Evolutionary conservation across 148 eudicot species (phyloP), one percentile per base, ranked within the genome.

Genomic region (Gaultheria prostrata): DNA sequence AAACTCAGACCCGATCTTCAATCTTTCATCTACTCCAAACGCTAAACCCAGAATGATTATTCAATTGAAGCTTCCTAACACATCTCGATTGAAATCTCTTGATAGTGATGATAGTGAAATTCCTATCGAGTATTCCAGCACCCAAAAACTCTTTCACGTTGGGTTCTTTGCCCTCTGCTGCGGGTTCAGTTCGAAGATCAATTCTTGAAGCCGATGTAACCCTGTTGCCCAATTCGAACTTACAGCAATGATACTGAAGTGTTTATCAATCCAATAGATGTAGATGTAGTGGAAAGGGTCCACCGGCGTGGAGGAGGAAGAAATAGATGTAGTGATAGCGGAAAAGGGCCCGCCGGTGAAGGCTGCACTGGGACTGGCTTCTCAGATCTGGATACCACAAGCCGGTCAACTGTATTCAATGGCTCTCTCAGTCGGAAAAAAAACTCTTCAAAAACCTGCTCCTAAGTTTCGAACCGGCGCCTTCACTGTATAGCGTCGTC

Each of bases 91-190:
- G 26, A 82, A 82, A 69, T 26, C 84, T 30, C 61, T 76, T 11
- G 80, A 73, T 28, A 28, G 39, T 4, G 89, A 82, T 26, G 86
- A 61, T 0, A 82, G 82, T 94, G 97, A n/a, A n/a, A n/a, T 91
- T 94, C 82, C 84, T 92, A 46, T 94, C 95, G 0, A 87, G 88
- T 81, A 88, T 96, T 51, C 98, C 99, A 3, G 95, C 94, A 2
- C 95, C 98, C n/a, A 91, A 82, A 70, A 90, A 85, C 50, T 92
- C 95, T 1, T 83, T 85, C 0, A 54, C 94, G 0, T 85, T 94
- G 71, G 98, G 98, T 11, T 76, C 86, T 33, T 82, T 89, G 69
- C 82, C 90, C 78, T 85, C 89, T 0, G 85, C 88, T 39, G 83
- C 83, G 15, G 92, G 91, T 20, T 85, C 91, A 0, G 92, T 94